Evolutionary conservation across 2,329 filamentous ascomycete genomes (phyloP), one percentile per base, ranked within the genome.

Genomic region (Aureobasidium namibiae): DNA sequence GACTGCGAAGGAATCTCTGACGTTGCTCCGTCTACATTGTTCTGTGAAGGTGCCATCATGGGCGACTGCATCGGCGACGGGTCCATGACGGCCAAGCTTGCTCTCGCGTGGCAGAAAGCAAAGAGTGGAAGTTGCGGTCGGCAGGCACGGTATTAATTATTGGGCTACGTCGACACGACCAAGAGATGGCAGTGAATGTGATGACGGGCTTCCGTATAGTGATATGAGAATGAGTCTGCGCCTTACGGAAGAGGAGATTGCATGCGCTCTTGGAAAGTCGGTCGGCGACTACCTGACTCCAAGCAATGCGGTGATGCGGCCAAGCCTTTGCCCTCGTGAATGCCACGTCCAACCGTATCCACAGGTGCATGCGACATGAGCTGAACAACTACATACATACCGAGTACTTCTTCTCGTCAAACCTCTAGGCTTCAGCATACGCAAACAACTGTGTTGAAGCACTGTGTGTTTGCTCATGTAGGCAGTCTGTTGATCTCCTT

Each of bases 41-140:
- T 52, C 3, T 29, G 44, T 18, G 58, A 23, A 26, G 49, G 48
- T 8, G 31, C 49, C 21, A 48, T 16, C 14, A 11, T 60, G n/a
- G 58, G 58, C 31, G 58, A 60, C 9, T 45, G 36, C 14, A 49
- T 46, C 9, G 58, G 58, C 10, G 58, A 60, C 23, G 39, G 39
- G 1, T 60, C 39, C 48, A 45, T 49, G 45, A 52, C 39, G 29
- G 39, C 13, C 36, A 39, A 26, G 49, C n/a, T 29, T n/a, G 49
- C 34, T 29, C 11, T n/a, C n/a, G n/a, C 24, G 33, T 4, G 45
- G 29, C 9, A 29, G 36, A 8, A 16, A 29, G 18, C 21, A 34
- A n/a, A n/a, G 50, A 31, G 50, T 16, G 24, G 23, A 16, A 42
- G 38, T 42, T 31, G 23, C 26, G 38, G 50, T 39, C 21, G 11